Percentiles rank a stretch among this genome's conserved stretches.
Evolutionary conservation across 345 rosid genomes (phyloP).

Genomic region (Dimocarpus longan): DNA sequence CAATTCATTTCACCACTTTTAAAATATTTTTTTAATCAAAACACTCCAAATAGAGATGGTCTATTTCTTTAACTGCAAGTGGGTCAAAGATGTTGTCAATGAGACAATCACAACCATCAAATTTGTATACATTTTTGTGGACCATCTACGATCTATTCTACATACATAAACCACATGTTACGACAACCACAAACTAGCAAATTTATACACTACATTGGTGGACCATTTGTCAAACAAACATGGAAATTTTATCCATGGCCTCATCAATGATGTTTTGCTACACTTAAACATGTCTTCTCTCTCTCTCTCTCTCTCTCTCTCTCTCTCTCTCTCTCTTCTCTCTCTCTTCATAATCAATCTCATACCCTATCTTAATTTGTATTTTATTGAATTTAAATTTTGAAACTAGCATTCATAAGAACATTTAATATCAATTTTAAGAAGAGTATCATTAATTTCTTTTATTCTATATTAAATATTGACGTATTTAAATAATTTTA

Average conservation of each 20-base stretch:
- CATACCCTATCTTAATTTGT: not conserved
- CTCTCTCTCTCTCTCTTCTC: slow-evolving; percentile 2
- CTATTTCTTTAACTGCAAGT: slow-evolving; percentile 53
- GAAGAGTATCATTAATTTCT: no score
- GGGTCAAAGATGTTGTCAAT: slow-evolving; percentile 44
- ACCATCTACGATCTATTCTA: slow-evolving; percentile 15
- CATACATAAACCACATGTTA: slow-evolving; percentile 21
- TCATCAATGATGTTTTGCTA: not conserved
- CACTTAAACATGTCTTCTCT: not conserved
- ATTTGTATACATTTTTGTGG: slow-evolving; percentile 25
- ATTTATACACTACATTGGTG: slow-evolving; percentile 16
- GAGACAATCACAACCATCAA: slow-evolving; percentile 41
- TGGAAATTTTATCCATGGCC: not conserved
- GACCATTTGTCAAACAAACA: slow-evolving; percentile 16
- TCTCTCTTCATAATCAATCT: slow-evolving; percentile 1
- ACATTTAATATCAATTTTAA: not conserved
- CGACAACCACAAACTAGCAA: slow-evolving; percentile 30
- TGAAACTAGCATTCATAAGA: not conserved
- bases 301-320: slow-evolving; percentile 13
- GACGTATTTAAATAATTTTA: no score
- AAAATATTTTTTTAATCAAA: not conserved
- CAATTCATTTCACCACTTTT: slow-evolving; percentile 17
- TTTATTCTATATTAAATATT: no score
- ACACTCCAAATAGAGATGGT: slow-evolving; percentile 29
- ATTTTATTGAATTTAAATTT: not conserved